Base-by-base conservation (phyloP, 108 stramenopile genomes). In the Fistulifera solaris region DNA sequence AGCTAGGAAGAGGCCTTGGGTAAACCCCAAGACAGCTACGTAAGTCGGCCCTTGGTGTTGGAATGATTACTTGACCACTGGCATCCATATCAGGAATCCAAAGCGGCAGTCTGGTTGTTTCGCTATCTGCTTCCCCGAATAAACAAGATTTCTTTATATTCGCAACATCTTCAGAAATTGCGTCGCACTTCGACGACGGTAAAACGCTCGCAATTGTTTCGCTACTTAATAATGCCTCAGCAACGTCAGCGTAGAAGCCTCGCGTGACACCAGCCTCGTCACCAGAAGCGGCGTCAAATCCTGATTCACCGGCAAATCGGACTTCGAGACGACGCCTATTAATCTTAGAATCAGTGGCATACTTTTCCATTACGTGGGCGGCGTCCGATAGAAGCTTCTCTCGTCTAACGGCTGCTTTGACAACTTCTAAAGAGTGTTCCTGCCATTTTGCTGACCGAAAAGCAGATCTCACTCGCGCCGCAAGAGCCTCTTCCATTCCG, bases 51-150 rank as follows among this genome's bases (percentile, higher is more conserved):
- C 76, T 57, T 35, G 76, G 76, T 16, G 76, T 77, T 40, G 76
- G 76, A 45, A 77, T 70, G 13, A 77, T 43, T 0, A 72, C 63
- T 48, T 61, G 59, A 13, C 67, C 59, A 13, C 54, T 53, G 2
- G 71, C 38, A 58, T 77, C 76, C 44, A 72, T 48, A 46, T 77
- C 76, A 23, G 71, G 71, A 19, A 77, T 77, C 76, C 76, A 77
- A 24, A 77, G 63, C 11, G 67, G 66, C 23, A 67, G 42, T 13
- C 23, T 17, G 22, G 19, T 59, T 18, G 45, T 16, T 24, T 48
- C 58, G 12, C 6, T 19, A 11, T 45, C 44, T 45, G 44, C 6
- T 45, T 45, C 7, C 23, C 38, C 43, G 8, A 35, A 35, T 2
- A 27, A 16, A 21, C 16, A 25, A 26, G 23, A 39, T 5, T 56